phyloP scores from a whole-genome alignment of 163 green algal species.

The Scenedesmus sp. region DNA sequence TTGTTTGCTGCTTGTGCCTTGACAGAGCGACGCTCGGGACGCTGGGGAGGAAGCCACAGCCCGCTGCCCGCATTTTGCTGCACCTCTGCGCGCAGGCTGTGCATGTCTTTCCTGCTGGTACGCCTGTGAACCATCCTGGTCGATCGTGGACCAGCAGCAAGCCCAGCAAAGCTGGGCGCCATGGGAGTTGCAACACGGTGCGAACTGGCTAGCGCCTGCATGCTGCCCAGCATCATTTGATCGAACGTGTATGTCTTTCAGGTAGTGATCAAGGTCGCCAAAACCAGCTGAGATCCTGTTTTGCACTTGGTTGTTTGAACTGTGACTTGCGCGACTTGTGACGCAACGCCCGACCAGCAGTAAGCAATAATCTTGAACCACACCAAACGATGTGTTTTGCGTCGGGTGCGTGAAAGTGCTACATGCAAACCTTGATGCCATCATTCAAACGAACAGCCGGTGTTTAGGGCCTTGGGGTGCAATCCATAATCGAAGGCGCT shows the following conservation, averaged over 20 bases:
- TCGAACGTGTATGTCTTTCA: background rate
- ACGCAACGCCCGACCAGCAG: background rate
- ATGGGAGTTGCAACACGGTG: background rate
- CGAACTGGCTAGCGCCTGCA: background rate
- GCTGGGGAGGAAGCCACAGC: slow-evolving; percentile 37
- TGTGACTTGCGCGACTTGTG: background rate
- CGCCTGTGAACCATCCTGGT: background rate
- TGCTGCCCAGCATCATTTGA: slow-evolving; percentile 8
- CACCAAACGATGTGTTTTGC: background rate
- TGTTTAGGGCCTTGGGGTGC: slow-evolving; percentile 9
- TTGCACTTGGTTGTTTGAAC: background rate
- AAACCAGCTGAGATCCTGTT: background rate
- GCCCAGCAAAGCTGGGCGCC: background rate
- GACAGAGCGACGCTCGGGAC: background rate
- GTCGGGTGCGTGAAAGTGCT: background rate
- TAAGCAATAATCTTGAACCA: background rate
- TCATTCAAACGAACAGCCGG: background rate
- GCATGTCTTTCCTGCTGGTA: background rate
- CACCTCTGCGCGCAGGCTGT: background rate
- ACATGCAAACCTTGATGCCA: background rate
- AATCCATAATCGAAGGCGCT: background rate
- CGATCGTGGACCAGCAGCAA: background rate
- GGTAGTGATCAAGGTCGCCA: background rate
- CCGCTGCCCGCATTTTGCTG: slow-evolving; percentile 19
- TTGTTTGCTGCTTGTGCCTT: slow-evolving; percentile 19